phyloP scores from a whole-genome alignment of 805 yeast species.

The Zygoascus biomembranicola region DNA sequence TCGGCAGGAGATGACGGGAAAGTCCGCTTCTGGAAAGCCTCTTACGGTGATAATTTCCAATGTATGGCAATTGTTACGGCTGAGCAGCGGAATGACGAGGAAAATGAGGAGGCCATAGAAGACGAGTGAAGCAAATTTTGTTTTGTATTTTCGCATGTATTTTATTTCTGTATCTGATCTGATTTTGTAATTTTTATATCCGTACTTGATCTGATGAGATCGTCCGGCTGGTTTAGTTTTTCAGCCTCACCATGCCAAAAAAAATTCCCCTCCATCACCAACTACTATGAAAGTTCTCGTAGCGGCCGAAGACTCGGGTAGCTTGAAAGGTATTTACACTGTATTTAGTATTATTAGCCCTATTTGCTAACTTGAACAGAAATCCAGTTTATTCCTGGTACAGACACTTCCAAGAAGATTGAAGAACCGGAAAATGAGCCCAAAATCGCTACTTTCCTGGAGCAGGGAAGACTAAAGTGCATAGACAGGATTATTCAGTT shows the following conservation, averaged over 20 bases:
- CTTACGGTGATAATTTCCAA: conserved; percentile 77
- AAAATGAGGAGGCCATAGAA: not conserved
- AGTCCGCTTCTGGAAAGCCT: conserved; percentile 84
- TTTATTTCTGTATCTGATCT: too few species aligned
- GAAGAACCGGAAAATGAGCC: conserved; percentile 42
- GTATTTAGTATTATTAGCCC: not conserved
- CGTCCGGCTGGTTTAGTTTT: not conserved
- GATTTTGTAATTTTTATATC: too few species aligned
- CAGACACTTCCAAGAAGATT: conserved; percentile 65
- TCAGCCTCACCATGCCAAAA: not conserved
- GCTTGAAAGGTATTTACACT: conserved; percentile 29
- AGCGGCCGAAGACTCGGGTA: conserved; percentile 45
- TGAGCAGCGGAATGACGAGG: conserved; percentile 26
- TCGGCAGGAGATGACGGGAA: conserved; percentile 95
- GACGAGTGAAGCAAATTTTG: not conserved
- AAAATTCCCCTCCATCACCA: not conserved
- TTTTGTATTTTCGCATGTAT: too few species aligned
- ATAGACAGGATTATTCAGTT: conserved; percentile 18
- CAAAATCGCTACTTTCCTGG: conserved; percentile 36
- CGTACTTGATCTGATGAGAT: too few species aligned
- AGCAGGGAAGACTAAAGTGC: conserved; percentile 33
- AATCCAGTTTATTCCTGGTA: conserved; percentile 53
- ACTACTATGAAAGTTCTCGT: conserved; percentile 40
- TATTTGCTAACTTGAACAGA: conserved; percentile 28
- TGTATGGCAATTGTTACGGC: conserved; percentile 82